A percentile compares a stretch with the other conserved stretches of the same genome.
Conservation (phyloP, 192 early-diverging fungal genomes). For the Umbelopsis sp. region DNA sequence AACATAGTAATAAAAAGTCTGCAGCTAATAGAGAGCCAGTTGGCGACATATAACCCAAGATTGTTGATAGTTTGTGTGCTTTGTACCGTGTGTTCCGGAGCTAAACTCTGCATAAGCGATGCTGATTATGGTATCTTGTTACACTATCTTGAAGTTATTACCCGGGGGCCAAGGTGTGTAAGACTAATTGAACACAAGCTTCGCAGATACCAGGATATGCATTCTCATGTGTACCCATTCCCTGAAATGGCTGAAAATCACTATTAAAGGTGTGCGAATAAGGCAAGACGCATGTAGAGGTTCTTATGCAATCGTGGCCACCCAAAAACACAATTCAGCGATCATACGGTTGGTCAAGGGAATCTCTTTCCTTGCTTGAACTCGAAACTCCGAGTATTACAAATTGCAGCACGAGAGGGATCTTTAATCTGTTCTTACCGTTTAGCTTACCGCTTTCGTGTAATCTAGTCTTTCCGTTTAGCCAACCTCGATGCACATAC, state of each 20-base stretch:
- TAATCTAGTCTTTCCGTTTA: not conserved
- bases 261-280: slow-evolving; percentile 9
- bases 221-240: slow-evolving; percentile 7
- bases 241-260: slow-evolving; percentile 20
- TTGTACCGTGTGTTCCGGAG: not conserved
- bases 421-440: not conserved
- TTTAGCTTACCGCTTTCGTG: not conserved
- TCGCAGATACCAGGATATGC: slow-evolving; percentile 7
- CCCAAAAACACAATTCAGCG: not conserved
- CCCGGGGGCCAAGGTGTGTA: not conserved
- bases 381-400: too few species aligned
- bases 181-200: slow-evolving; percentile 3
- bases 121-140: not conserved
- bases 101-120: not conserved
- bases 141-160: not conserved
- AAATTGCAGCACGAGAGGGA: not conserved
- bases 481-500: not conserved
- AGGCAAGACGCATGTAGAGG: not conserved
- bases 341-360: too few species aligned
- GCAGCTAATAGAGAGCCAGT: too few species aligned
- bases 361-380: too few species aligned
- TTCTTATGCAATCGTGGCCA: not conserved
- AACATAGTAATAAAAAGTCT: too few species aligned
- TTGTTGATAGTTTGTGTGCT: not conserved
- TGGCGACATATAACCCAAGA: too few species aligned